phyloP scores from a whole-genome alignment of 495 filamentous ascomycete genomes.

The Glarea lozoyensis region DNA sequence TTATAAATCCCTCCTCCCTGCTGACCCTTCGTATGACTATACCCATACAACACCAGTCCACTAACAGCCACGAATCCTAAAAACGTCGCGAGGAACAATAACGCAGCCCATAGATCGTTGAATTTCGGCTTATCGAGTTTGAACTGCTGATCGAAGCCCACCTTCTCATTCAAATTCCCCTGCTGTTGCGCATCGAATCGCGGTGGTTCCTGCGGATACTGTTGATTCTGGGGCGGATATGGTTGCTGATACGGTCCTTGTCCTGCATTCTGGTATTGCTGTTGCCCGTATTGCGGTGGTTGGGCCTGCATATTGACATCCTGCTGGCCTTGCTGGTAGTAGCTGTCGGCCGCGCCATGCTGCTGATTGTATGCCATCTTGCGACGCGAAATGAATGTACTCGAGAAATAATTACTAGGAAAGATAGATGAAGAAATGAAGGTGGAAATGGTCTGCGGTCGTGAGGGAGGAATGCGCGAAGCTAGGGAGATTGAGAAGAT shows the following conservation, averaged over 20 bases:
- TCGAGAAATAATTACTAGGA: no score
- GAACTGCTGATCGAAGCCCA: constrained; percentile 70
- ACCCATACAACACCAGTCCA: constrained; percentile 68
- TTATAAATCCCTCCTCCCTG: constrained; percentile 70
- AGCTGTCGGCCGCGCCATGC: background rate
- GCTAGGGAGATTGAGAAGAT: no score
- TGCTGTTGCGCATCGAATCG: background rate
- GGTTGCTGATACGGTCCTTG: background rate
- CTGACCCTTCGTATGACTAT: constrained; percentile 54
- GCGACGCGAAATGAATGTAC: no score
- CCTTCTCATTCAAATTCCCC: constrained; percentile 30
- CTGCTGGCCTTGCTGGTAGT: background rate
- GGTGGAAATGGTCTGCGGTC: no score
- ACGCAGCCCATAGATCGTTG: constrained; percentile 80
- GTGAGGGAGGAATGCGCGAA: no score
- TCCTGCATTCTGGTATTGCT: background rate
- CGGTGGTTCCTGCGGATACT: background rate
- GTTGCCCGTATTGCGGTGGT: background rate
- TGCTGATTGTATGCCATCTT: background rate
- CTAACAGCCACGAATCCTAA: constrained; percentile 71
- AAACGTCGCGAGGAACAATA: constrained; percentile 67
- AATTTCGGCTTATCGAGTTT: constrained; percentile 73
- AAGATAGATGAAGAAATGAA: no score
- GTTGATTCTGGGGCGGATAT: background rate
- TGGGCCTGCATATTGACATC: background rate